Evolutionary conservation across 1,284 basidiomycete genomes (phyloP).

Genomic region (Melampsora medusae): DNA sequence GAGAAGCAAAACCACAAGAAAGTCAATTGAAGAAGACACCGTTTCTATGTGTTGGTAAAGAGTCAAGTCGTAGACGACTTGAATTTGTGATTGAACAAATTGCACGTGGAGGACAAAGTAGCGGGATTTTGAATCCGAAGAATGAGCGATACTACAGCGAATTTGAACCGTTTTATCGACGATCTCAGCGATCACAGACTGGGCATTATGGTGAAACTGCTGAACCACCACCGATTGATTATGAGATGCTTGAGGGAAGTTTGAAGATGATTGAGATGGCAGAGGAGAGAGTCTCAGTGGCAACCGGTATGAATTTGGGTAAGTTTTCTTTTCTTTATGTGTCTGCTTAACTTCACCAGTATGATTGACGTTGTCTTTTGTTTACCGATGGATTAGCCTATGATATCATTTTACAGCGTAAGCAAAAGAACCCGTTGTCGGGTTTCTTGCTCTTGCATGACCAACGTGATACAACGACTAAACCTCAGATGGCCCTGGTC

Average conservation of each 20-base stretch:
- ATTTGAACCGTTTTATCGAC: background rate
- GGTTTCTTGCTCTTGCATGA: constrained; percentile 92
- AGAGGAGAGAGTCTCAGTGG: constrained; percentile 91
- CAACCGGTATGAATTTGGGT: constrained; percentile 90
- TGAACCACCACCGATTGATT: background rate
- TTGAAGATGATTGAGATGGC: constrained; percentile 73
- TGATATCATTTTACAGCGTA: constrained; percentile 88
- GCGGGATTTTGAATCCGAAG: constrained; percentile 48
- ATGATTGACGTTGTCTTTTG: background rate
- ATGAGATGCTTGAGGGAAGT: constrained; percentile 61
- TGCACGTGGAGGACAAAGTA: constrained; percentile 56
- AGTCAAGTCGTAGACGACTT: constrained; percentile 68
- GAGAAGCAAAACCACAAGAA: constrained; percentile 51
- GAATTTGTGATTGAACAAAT: constrained; percentile 74
- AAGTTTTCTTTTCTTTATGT: constrained; percentile 18
- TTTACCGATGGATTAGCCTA: constrained; percentile 61
- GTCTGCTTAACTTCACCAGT: constrained; percentile 16
- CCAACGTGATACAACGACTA: constrained; percentile 78
- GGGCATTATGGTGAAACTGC: background rate
- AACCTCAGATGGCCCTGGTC: constrained; percentile 98
- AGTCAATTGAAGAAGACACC: constrained; percentile 82
- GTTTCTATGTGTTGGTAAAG: constrained; percentile 71
- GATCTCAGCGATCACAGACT: background rate
- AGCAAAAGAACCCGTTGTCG: constrained; percentile 79
- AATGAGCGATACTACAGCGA: constrained; percentile 31